Evolutionary conservation across 352 stramenopile genomes (phyloP), one percentile per base, ranked within the genome.

Genomic region (Aphanomyces invadans): DNA sequence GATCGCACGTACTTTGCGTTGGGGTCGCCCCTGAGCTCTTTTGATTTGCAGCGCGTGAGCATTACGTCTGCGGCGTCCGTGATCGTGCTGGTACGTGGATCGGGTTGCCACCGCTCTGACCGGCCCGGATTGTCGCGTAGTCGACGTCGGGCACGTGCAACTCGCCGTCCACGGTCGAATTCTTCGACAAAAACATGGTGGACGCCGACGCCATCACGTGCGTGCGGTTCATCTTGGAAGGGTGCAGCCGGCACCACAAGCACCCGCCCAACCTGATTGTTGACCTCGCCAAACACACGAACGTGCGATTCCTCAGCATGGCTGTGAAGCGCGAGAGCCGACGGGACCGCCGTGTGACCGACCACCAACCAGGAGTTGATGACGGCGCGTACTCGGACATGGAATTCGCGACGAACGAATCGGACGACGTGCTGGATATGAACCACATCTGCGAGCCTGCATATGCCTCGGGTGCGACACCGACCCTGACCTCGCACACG

Each of bases 151-250:
- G 11, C 21, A 33, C 19, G 23, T 5, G 29, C 56, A 31, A 36
- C 49, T 28, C 49, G 17, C 26, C 17, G 19, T 21, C 12, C 33
- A 69, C 21, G 12, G 32, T 49, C 3, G 21, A 39, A 5, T 92
- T 88, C 61, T 75, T 81, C 0, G 83, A 92, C 48, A 76, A 79
- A 4, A 92, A 92, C 55, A 92, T 92, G 83, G 74, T 92, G 4
- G 83, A 92, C 46, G 81, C 83, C 4, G 79, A 92, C 54, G 83
- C 83, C 10, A 92, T 92, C 68, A 92, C 83, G 4, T 88, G 80
- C 31, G 73, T 92, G 65, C 80, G 81, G 1, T 90, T 88, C 60
- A 92, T 92, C 25, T 76, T 92, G 15, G 83, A 92, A 74, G 49
- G 23, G 3, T 38, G 60, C 44, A 42, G 23, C 26, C 45, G 42